Conservation (phyloP, 352 stramenopile species). For the Thalassiosira hispida region DNA sequence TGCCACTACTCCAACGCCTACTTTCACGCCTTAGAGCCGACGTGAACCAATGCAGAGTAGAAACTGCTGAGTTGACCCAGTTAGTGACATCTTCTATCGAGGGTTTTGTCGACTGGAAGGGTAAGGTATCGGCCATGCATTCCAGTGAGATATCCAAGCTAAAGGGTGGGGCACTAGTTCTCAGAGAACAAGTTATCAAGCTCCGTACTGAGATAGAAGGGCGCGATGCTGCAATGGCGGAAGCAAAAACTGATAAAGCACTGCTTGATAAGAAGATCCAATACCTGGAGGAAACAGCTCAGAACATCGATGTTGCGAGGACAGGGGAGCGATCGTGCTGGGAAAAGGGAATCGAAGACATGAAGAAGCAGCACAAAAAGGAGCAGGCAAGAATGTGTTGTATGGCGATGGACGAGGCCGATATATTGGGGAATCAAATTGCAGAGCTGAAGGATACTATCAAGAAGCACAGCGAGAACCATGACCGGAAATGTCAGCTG, state of each 20-base stretch:
- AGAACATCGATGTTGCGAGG: constrained; percentile 11
- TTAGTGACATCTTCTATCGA: constrained; percentile 13
- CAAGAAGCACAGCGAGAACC: constrained; percentile 24
- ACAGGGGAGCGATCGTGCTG: constrained; percentile 33
- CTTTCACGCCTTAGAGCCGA: constrained; percentile 19
- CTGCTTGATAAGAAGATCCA: constrained; percentile 32
- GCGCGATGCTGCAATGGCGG: neutral
- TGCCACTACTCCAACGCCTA: constrained; percentile 2
- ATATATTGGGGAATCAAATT: constrained; percentile 42
- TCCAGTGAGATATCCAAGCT: constrained; percentile 24
- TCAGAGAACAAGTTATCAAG: constrained; percentile 19
- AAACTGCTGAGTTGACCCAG: constrained; percentile 11
- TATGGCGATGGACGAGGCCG: constrained; percentile 25
- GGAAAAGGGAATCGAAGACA: constrained; percentile 38
- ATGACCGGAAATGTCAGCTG: constrained; percentile 21
- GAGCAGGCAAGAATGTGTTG: constrained; percentile 28
- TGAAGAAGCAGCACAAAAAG: constrained; percentile 26
- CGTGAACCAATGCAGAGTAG: constrained; percentile 10
- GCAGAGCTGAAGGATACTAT: constrained; percentile 21
- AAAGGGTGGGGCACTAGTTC: constrained; percentile 5
- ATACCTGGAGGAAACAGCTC: constrained; percentile 12
- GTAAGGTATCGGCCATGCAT: constrained; percentile 8
- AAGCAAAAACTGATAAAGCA: constrained; percentile 1
- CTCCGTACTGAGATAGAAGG: neutral
- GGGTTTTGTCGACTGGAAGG: constrained; percentile 11